Evolutionary conservation across 805 yeast species (phyloP).

Genomic region (Candida mattraensis): DNA sequence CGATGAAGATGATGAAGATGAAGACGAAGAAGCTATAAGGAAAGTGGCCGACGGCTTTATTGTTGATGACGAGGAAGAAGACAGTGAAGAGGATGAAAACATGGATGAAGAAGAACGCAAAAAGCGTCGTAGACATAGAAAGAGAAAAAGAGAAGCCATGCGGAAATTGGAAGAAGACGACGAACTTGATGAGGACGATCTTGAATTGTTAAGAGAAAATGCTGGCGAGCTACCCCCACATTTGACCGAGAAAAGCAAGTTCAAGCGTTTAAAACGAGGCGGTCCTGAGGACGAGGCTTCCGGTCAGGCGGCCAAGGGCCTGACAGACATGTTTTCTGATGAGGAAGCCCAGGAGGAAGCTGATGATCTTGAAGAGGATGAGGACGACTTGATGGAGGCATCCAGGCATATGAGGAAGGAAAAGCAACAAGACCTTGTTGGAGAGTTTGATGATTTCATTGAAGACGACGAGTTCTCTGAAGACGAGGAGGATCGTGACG

Average conservation of each 20-base stretch:
- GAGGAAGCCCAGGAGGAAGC: constrained; percentile 40
- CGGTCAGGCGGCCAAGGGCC: constrained; percentile 36
- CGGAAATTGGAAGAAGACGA: constrained; percentile 46
- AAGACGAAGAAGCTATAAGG: constrained; percentile 86
- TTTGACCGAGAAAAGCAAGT: constrained; percentile 42
- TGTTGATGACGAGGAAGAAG: constrained; percentile 88
- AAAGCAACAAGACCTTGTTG: constrained; percentile 41
- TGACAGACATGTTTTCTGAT: constrained; percentile 73
- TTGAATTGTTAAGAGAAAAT: constrained; percentile 87
- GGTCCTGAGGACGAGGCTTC: constrained; percentile 40
- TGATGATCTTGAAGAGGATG: constrained; percentile 29
- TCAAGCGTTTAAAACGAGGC: constrained; percentile 85
- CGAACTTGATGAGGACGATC: constrained; percentile 90
- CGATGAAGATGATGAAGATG: constrained; percentile 84
- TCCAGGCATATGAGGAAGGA: constrained; percentile 27
- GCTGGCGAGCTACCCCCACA: constrained; percentile 65
- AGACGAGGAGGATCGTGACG: constrained; percentile 69
- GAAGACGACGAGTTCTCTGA: constrained; percentile 96
- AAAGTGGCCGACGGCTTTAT: constrained; percentile 88
- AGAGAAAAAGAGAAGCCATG: constrained; percentile 39
- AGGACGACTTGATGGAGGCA: constrained; percentile 33
- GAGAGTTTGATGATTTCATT: constrained; percentile 94
- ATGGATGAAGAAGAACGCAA: constrained; percentile 35
- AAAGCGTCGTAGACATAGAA: constrained; percentile 34
- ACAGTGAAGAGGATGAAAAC: constrained; percentile 40